Base-by-base conservation (phyloP, 2,329 filamentous ascomycete genomes). In the Monosporascus ibericus region DNA sequence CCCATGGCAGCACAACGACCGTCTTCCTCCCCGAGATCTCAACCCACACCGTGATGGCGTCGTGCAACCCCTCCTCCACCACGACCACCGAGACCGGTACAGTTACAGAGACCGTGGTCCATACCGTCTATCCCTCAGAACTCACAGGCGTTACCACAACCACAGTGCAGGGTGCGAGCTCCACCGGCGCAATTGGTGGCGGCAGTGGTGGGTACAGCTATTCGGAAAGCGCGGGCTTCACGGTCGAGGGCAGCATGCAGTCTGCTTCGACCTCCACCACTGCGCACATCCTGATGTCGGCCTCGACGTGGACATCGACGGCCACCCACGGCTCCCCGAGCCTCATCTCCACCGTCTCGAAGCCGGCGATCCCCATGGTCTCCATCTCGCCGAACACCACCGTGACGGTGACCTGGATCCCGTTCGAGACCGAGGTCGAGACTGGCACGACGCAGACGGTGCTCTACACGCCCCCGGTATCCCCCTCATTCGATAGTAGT, bases 341-440 rank as follows among this genome's bases (percentile, higher is more conserved):
- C 48, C 48, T 42, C 47, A 44, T 15, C 20, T 49, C 49, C 30
- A 49, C 27, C 40, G 22, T 37, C 34, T 9, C 50, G 40, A 51
- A 46, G 3, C 15, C 48, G 22, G 55, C 51, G 3, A 27, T 40
- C 44, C 30, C 30, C 30, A 7, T 20, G 18, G 38, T 52, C 25
- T 52, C 52, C 6, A 54, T 50, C 39, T 48, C 47, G 25, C 40
- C 20, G 6, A 42, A 27, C 48, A 52, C 44, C 3, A 55, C 52
- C 25, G 25, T 6, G 40, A 47, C 34, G 34, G 47, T 22, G 51
- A 27, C 42, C 30, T 11, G 9, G 30, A 14, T 34, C 30, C 30
- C 30, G 30, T 34, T 14, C 30, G 30, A 34, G 30, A 34, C 30
- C 11, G 3, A 1, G 11, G 11, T 34, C 30, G 11, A 14, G 30